A percentile compares a stretch with the other conserved stretches of the same genome.
Conservation (phyloP, 805 yeast genomes). For the Teunomyces kruisii region DNA sequence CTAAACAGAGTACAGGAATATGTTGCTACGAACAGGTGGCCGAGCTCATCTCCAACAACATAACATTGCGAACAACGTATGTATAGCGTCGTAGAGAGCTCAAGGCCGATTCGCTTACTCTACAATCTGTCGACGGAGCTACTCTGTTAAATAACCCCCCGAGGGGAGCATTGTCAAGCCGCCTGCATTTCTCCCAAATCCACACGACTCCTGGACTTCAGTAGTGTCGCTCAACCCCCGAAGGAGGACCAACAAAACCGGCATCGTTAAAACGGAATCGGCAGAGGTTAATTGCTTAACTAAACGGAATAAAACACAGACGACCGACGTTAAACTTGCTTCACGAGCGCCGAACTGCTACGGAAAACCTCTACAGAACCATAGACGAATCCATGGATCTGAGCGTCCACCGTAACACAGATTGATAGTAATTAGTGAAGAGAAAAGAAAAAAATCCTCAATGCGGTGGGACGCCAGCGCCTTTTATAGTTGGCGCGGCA, state of each 20-base stretch:
- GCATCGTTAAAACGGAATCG: constrained; percentile 21
- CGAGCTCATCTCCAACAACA: constrained; percentile 55
- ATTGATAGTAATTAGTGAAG: constrained; percentile 35
- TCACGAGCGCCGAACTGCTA: constrained; percentile 75
- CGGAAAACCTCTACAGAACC: constrained; percentile 35
- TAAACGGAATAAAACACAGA: constrained; percentile 10
- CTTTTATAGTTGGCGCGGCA: constrained; percentile 10
- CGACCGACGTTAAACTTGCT: constrained; percentile 46
- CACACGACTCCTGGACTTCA: constrained; percentile 18
- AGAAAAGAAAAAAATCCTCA: constrained; percentile 7
- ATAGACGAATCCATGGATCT: constrained; percentile 32
- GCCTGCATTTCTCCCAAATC: constrained; percentile 11
- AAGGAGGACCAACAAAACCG: constrained; percentile 39
- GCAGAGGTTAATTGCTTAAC: constrained; percentile 19
- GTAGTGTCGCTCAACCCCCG: constrained; percentile 51
- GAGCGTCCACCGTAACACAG: constrained; percentile 55
- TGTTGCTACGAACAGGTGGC: constrained; percentile 80
- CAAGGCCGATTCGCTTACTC: constrained; percentile 65
- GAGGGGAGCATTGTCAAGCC: constrained; percentile 16
- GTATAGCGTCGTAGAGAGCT: constrained; percentile 47
- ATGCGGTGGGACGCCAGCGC: background rate
- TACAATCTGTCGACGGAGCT: constrained; percentile 99
- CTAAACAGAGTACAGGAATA: constrained; percentile 99
- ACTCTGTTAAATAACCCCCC: constrained; percentile 62
- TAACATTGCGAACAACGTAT: background rate